Percentiles rank a stretch among this genome's conserved stretches.
Evolutionary conservation across 768 basidiomycete genomes (phyloP).

Genomic region (Rhizopogon rudus): DNA sequence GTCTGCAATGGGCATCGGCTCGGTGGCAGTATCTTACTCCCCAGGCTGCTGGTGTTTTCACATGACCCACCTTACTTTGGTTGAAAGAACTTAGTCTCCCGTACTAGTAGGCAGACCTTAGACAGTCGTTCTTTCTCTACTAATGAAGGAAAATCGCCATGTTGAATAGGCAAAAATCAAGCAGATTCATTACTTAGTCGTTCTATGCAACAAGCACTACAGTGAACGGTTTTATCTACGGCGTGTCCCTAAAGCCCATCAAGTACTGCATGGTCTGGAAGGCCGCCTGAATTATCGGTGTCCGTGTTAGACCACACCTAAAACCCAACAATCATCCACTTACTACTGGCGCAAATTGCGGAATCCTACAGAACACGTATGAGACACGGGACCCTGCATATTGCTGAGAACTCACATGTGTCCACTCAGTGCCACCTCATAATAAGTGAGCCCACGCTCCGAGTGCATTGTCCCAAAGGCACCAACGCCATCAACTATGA

Average conservation of each 20-base stretch:
- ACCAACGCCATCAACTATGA: slow-evolving; percentile 67
- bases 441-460: slow-evolving; percentile 64
- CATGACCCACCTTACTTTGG: too few species aligned
- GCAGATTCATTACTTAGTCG: too few species aligned
- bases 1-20: too few species aligned
- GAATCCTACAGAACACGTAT: slow-evolving; percentile 38
- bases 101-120: too few species aligned
- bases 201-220: too few species aligned
- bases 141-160: too few species aligned
- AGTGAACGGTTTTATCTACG: slow-evolving; percentile 19
- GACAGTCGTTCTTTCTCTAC: too few species aligned
- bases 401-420: slow-evolving; percentile 48
- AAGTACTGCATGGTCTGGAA: slow-evolving; percentile 67
- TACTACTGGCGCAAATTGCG: slow-evolving; percentile 60
- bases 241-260: slow-evolving; percentile 55
- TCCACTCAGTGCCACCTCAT: slow-evolving; percentile 62
- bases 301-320: neutral
- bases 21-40: too few species aligned
- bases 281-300: slow-evolving; percentile 39
- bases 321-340: slow-evolving; percentile 15
- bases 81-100: too few species aligned
- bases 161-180: too few species aligned
- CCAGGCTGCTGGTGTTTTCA: too few species aligned
- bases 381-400: neutral
- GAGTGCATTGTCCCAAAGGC: slow-evolving; percentile 58